Evolutionary conservation across 2,329 filamentous ascomycete genomes (phyloP), one percentile per base, ranked within the genome.

Genomic region (Ceratocystis ficicola): DNA sequence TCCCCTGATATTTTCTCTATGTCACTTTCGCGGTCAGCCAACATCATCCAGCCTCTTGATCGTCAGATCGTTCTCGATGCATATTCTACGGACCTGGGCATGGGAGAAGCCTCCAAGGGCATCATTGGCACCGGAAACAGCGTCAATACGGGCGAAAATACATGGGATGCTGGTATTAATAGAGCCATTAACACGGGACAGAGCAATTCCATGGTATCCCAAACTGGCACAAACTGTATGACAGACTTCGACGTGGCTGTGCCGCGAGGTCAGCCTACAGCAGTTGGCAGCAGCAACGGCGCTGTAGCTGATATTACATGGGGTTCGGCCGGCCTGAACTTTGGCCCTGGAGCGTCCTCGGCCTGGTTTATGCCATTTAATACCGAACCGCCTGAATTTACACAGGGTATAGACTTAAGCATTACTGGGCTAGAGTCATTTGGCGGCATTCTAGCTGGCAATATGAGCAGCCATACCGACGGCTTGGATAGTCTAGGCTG

Each of bases 331-430:
- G 62, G 48, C 3, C 10, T 66, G n/a, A 67, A 44, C 32, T 69
- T 69, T 61, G 73, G 72, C 3, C 75, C 76, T 44, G 81, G 84
- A 68, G 76, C 80, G 1, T 81, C 78, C 63, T 87, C 86, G 64
- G 89, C 88, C 4, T 97, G 92, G 89, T 95, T 95, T 74, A 86
- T 95, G 78, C 90, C 92, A 1, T 95, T 96, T 75, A 95, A 95
- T 73, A 85, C 95, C 75, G 89, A 94, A 67, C 89, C 90, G 22
- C 85, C 88, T 0, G 83, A 85, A 66, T 75, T 83, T 52, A 76
- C 77, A 5, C 80, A 81, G 65, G 81, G 82, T 46, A 71, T 77
- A 32, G 75, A 74, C 6, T 71, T 80, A 69, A 59, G 66, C 10
- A 61, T 66, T 5, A 73, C 73, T 28, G 76, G 76, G 44, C 74